Evolutionary conservation across 192 early-diverging fungal genomes (phyloP).

Genomic region (Geranomyces variabilis): DNA sequence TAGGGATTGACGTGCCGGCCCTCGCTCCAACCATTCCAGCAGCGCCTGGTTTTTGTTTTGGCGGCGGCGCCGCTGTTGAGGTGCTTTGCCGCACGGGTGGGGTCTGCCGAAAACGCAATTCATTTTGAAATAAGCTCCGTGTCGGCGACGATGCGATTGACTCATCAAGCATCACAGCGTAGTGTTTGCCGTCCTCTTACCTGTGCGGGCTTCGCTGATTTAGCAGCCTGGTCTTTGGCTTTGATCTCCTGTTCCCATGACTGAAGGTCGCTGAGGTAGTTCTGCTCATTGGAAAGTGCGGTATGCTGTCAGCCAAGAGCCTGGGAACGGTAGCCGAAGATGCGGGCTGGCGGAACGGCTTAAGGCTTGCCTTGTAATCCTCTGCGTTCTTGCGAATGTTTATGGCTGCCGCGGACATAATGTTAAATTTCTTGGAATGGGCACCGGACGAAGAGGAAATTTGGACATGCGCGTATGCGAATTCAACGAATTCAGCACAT

Average conservation of each 20-base stretch:
- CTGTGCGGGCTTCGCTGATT: background rate
- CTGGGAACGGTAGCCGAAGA: constrained; percentile 1
- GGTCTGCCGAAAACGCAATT: background rate
- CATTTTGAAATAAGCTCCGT: background rate
- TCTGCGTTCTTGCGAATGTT: constrained; percentile 52
- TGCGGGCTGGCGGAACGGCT: background rate
- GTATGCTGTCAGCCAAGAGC: background rate
- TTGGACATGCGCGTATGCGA: no score
- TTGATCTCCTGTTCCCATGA: constrained; percentile 55
- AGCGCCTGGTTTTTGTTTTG: background rate
- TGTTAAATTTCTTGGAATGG: no score
- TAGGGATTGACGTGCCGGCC: constrained; percentile 4
- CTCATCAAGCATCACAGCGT: no score
- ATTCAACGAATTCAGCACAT: no score
- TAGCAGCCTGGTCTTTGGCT: constrained; percentile 32
- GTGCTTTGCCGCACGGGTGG: constrained; percentile 6
- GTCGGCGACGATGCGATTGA: no score
- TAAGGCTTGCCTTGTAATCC: constrained; percentile 34
- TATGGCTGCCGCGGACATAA: constrained; percentile 36
- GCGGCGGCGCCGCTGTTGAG: background rate
- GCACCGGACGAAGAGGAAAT: background rate
- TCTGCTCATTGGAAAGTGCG: constrained; percentile 1
- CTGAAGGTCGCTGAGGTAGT: constrained; percentile 42
- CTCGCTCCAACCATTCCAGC: constrained; percentile 21
- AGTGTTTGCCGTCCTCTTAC: background rate